These are phyloP conservation scores for Colletotrichum lentis DNA, from an alignment of 2,329 filamentous ascomycete species.

Conservation along the genomic window DNA sequence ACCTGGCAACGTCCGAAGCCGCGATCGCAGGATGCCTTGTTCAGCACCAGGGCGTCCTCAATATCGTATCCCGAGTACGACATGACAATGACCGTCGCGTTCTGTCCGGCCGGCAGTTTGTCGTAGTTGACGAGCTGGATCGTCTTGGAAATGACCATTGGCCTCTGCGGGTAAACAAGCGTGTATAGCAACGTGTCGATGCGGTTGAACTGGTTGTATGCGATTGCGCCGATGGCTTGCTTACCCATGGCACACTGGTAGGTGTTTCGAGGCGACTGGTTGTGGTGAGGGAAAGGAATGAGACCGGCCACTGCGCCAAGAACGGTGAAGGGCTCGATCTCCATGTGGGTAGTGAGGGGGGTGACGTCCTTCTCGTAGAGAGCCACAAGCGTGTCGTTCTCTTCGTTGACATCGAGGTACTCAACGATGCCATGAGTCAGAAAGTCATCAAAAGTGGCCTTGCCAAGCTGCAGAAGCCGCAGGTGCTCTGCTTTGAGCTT, in stretches of 20 bases:
- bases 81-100: slow-evolving; percentile 98
- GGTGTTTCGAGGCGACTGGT: slow-evolving; percentile 97
- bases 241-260: slow-evolving; percentile 99
- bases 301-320: slow-evolving; percentile 94
- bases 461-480: slow-evolving; percentile 81
- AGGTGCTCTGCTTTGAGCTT: slow-evolving; percentile 83
- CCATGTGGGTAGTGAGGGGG: slow-evolving; percentile 86
- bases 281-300: slow-evolving; percentile 98
- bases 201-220: slow-evolving; percentile 96
- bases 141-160: slow-evolving; percentile 96
- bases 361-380: slow-evolving; percentile 87
- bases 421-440: slow-evolving; percentile 89
- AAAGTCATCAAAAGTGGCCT: slow-evolving; percentile 93
- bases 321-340: slow-evolving; percentile 98
- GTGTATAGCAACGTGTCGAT: slow-evolving; percentile 97
- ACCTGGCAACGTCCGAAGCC: slow-evolving; percentile 97
- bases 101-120: slow-evolving; percentile 95
- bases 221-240: slow-evolving; percentile 98
- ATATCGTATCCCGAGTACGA: slow-evolving; percentile 99
- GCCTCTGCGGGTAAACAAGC: slow-evolving; percentile 96
- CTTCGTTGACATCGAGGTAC: slow-evolving; percentile 97
- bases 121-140: slow-evolving; percentile 98
- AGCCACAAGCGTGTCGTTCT: slow-evolving; percentile 94
- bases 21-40: slow-evolving; percentile 93
- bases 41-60: slow-evolving; percentile 94